Base-by-base conservation (phyloP, 1,284 basidiomycete genomes). In the Hemileia vastatrix region DNA sequence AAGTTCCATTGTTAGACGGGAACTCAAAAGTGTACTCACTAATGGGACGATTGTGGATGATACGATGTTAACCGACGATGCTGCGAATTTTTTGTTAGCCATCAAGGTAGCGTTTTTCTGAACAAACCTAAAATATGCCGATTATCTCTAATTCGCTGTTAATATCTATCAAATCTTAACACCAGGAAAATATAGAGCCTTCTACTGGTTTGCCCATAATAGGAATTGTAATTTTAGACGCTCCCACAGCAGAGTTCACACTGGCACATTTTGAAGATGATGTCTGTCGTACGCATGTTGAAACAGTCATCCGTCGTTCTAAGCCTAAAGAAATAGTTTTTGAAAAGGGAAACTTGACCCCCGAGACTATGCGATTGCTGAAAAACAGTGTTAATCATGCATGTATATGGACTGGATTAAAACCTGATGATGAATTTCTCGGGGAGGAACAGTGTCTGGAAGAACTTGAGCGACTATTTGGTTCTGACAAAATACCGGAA, bases 11-110 rank as follows among this genome's bases (percentile, higher is more conserved):
- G 74, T 76, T 52, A 70, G 72, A 52, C 71, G 94, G 63, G 94
- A 94, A 73, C 81, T 99, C 48, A 87, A 89, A 73, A 93, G 94
- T 78, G 91, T 99, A 43, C 88, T 94, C 75, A 99, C 95, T 0
- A 91, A 90, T 64, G 95, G 95, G 6, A 99, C 95, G 0, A 86
- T 98, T 27, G 88, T 97, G 59, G 95, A 99, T 70, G 85, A 86
- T 4, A 84, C 86, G 49, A 85, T 95, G 64, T 81, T 98, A 24
- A 87, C 84, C 1, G 89, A 96, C 65, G 95, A 98, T 68, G 87
- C 97, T 77, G 90, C 90, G 2, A 91, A 89, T 19, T 95, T 98
- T 76, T 97, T 93, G 71, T 83, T 98, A 15, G 85, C 90, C 2
- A 86, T 99, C 76, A 87, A 87, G 62, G 93, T 78, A 45, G n/a